phyloP scores from a whole-genome alignment of 2,329 filamentous ascomycete species.

The Talaromyces sp. region DNA sequence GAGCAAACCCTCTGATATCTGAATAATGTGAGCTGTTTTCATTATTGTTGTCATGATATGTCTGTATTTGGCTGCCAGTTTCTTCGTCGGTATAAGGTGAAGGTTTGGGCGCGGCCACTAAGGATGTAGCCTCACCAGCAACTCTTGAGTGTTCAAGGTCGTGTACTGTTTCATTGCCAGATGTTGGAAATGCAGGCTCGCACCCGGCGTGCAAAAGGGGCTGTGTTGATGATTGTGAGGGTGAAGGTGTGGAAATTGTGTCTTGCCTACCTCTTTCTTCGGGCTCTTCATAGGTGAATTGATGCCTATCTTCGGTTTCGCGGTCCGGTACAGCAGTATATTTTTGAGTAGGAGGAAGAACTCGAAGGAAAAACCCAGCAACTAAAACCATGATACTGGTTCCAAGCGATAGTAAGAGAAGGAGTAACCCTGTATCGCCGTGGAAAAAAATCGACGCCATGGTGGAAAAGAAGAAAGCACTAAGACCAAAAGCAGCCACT shows the following conservation, averaged over 20 bases:
- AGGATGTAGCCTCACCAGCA: constrained; percentile 71
- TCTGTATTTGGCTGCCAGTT: constrained; percentile 23
- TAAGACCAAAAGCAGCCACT: constrained; percentile 85
- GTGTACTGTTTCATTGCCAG: constrained; percentile 1
- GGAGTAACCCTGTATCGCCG: constrained; percentile 73
- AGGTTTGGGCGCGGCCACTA: constrained; percentile 62
- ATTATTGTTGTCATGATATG: constrained; percentile 41
- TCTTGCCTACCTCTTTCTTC: constrained; percentile 35
- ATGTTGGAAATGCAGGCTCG: constrained; percentile 11
- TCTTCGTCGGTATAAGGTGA: constrained; percentile 47
- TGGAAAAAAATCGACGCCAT: constrained; percentile 73
- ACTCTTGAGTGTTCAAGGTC: constrained; percentile 24
- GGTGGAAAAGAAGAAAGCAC: constrained; percentile 91
- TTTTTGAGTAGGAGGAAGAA: constrained; percentile 54
- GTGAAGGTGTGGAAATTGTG: constrained; percentile 23
- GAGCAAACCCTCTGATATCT: constrained; percentile 82
- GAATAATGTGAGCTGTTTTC: constrained; percentile 69
- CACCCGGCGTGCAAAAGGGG: constrained; percentile 6
- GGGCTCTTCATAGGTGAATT: constrained; percentile 15
- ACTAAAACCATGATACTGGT: constrained; percentile 70
- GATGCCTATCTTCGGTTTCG: constrained; percentile 19
- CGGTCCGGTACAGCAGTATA: constrained; percentile 39
- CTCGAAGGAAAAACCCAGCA: constrained; percentile 78
- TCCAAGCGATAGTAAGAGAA: constrained; percentile 73
- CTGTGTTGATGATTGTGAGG: constrained; percentile 26